A percentile compares a stretch with the other conserved stretches of the same genome.
phyloP scores from a whole-genome alignment of 371 early-diverging fungal species.

The Mortierella polycephala region DNA sequence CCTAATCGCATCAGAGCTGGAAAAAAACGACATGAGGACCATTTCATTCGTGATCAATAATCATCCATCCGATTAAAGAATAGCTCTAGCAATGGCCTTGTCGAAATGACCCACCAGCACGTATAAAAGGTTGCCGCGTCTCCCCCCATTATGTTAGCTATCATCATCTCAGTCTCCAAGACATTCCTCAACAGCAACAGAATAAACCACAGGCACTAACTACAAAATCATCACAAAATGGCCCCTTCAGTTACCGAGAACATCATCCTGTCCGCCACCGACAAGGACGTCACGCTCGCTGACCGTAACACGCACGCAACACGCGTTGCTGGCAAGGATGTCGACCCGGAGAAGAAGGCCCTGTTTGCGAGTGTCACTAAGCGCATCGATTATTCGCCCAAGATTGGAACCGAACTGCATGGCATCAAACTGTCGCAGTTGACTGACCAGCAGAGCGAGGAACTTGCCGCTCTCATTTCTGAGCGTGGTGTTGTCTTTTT shows the following conservation, averaged over 20 bases:
- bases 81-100: not conserved
- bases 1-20: no score
- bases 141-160: no score
- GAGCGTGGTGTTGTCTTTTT: constrained; percentile 74
- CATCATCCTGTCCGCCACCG: constrained; percentile 37
- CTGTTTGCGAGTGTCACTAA: constrained; percentile 66
- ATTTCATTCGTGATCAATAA: no score
- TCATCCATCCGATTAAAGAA: no score
- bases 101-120: not conserved
- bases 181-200: not conserved
- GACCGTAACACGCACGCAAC: constrained; percentile 53
- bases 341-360: constrained; percentile 69
- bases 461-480: constrained; percentile 65
- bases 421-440: constrained; percentile 65
- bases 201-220: not conserved
- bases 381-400: constrained; percentile 67
- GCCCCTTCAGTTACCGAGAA: constrained; percentile 23
- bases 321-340: constrained; percentile 58
- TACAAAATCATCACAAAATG: constrained; percentile 12
- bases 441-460: constrained; percentile 64
- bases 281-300: constrained; percentile 37
- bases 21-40: no score
- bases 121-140: not conserved
- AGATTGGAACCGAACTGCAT: constrained; percentile 77
- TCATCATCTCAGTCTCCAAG: constrained; percentile 1